Evolutionary conservation across 2,329 filamentous ascomycete species (phyloP), one percentile per base, ranked within the genome.

Genomic region (Aspergillus sp.): DNA sequence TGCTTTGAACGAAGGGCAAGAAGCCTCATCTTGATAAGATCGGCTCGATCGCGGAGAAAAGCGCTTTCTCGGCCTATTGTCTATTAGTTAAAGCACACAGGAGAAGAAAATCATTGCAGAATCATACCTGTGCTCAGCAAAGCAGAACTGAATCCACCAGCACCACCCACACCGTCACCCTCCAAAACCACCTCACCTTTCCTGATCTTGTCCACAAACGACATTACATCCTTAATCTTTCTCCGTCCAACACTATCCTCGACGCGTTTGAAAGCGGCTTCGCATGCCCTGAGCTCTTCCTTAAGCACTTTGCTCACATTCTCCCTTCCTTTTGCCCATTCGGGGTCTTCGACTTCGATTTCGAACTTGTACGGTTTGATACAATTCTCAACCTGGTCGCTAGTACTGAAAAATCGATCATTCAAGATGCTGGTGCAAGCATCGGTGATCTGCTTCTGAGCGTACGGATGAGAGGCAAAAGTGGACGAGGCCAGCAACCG

Each of bases 281-380:
- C 90, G 55, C 89, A 95, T 26, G 90, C 88, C 45, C 81, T 78
- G 4, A 98, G 75, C 64, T 98, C 93, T 40, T 85, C 83, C 66
- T 94, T 94, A n/a, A 98, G 71, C 1, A 93, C 83, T 7, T 75
- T 77, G 33, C 82, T 78, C 1, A 91, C 85, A 55, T 94, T 93
- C 37, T 95, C 90, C 40, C 91, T 78, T 0, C 90, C 90, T 48
- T 86, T 82, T 4, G 76, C 67, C 93, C 93, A 98, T 64, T 98
- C 94, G 6, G 82, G 76, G 33, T 90, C 87, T 59, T 95, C 89
- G 36, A 98, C 83, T 57, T 98, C 93, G 46, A 98, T 95, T 50
- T 96, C 90, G 55, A 91, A 97, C 64, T 98, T 98, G 74, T 91
- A 98, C 0, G 94, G 93, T 67, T 98, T 98, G 69, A 98, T 94